A percentile compares a stretch with the other conserved stretches of the same genome.
phyloP scores from a whole-genome alignment of 805 yeast species.

The Danielozyma ontarioensis region DNA sequence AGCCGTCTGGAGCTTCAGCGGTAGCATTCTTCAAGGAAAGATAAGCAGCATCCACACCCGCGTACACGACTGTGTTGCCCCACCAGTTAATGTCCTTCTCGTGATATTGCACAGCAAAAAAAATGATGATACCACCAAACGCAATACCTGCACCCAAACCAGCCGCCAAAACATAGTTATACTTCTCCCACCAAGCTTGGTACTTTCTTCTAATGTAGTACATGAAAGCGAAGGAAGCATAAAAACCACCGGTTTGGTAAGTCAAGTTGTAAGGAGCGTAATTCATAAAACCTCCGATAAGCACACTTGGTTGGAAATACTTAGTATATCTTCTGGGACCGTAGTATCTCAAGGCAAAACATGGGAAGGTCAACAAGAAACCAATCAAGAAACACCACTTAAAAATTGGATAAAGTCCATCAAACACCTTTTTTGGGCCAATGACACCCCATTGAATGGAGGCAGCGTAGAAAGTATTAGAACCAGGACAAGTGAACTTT shows the following conservation, averaged over 20 bases:
- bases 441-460: constrained; percentile 18
- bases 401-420: constrained; percentile 8
- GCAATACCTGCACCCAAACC: constrained; percentile 31
- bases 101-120: constrained; percentile 32
- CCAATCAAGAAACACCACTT: constrained; percentile 11
- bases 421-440: constrained; percentile 14
- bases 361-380: constrained; percentile 5
- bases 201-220: constrained; percentile 21
- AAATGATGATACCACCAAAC: constrained; percentile 27
- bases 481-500: constrained; percentile 4
- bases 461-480: constrained; percentile 11
- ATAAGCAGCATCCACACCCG: too few relatives aligned
- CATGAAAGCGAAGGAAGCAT: constrained; percentile 15
- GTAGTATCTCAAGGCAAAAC: constrained; percentile 4
- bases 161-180: constrained; percentile 27
- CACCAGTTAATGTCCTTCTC: constrained; percentile 9
- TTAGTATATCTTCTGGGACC: constrained; percentile 8
- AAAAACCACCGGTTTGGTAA: constrained; percentile 24
- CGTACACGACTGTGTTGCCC: constrained; percentile 4
- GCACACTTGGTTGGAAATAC: constrained; percentile 28
- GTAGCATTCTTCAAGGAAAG: too few relatives aligned
- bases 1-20: constrained; percentile 24
- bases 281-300: constrained; percentile 26
- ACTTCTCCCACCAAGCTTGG: constrained; percentile 30
- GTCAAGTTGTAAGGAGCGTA: constrained; percentile 31